Percentiles rank a stretch among this genome's conserved stretches.
Evolutionary conservation across 371 early-diverging fungal species (phyloP).

Genomic region (Funneliformis caledonium): DNA sequence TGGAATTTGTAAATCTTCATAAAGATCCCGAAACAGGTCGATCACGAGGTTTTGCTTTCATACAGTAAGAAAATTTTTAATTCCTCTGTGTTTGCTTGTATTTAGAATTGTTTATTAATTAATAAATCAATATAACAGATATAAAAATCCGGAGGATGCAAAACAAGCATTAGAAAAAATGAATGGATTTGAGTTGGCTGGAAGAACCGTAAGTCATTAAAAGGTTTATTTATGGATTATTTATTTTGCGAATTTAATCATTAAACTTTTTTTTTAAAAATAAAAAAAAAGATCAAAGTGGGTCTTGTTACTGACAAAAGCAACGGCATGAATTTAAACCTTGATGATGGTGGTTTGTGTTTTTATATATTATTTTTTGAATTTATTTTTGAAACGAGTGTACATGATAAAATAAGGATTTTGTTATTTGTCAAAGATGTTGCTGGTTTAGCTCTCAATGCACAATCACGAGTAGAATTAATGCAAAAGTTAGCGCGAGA

Average conservation of each 20-base stretch:
- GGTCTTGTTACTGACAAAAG: slow-evolving; percentile 78
- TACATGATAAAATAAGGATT: not conserved
- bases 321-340: slow-evolving; percentile 48
- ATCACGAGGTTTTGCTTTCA: slow-evolving; percentile 88
- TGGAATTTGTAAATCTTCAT: slow-evolving; percentile 84
- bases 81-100: not conserved
- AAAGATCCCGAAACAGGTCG: slow-evolving; percentile 82
- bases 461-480: slow-evolving; percentile 79
- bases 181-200: slow-evolving; percentile 86
- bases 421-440: slow-evolving; percentile 53
- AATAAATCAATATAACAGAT: slow-evolving; percentile 52
- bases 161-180: slow-evolving; percentile 82
- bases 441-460: slow-evolving; percentile 71
- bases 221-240: slow-evolving; percentile 10
- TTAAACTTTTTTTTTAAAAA: not conserved
- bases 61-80: slow-evolving; percentile 62
- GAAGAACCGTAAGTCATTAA: slow-evolving; percentile 61
- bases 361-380: not conserved
- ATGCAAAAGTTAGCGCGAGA: slow-evolving; percentile 83
- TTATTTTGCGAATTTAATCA: slow-evolving; percentile 5
- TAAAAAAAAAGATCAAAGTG: slow-evolving; percentile 68
- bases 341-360: slow-evolving; percentile 62
- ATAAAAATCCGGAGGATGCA: slow-evolving; percentile 75
- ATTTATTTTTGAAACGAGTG: not conserved
- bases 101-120: not conserved